Conservation (phyloP, 2,329 filamentous ascomycete species). For the Apiospora arundinis region DNA sequence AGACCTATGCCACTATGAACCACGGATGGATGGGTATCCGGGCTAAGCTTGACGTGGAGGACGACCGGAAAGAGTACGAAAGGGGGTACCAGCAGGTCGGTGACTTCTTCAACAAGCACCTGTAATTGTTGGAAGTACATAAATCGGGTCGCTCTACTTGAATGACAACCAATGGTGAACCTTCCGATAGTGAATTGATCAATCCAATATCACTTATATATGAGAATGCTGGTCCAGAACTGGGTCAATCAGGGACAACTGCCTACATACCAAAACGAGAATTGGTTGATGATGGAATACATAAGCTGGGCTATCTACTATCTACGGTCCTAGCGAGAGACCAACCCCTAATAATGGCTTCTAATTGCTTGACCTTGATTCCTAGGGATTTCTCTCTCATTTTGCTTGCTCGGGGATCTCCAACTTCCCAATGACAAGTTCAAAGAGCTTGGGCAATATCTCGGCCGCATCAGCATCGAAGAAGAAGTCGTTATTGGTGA, state of each 20-base stretch:
- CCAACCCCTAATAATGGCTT: no score
- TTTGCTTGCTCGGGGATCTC: constrained; percentile 27
- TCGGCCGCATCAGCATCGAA: constrained; percentile 60
- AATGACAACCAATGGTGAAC: neutral
- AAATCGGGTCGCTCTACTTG: neutral
- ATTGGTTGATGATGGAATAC: no score
- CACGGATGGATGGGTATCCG: constrained; percentile 67
- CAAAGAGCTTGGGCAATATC: constrained; percentile 54
- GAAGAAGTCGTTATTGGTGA: constrained; percentile 57
- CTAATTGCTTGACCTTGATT: neutral
- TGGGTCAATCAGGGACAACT: no score
- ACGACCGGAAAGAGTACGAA: constrained; percentile 53
- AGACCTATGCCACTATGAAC: constrained; percentile 56
- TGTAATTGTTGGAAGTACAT: constrained; percentile 31
- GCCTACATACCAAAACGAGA: no score
- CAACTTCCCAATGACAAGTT: constrained; percentile 40
- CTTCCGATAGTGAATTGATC: neutral
- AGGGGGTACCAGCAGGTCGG: constrained; percentile 54
- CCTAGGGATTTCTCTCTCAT: neutral
- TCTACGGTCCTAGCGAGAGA: no score
- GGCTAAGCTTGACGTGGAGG: constrained; percentile 51
- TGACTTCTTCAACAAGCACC: constrained; percentile 50
- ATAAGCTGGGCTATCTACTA: no score
- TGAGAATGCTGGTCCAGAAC: no score
- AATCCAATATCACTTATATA: no score